phyloP scores from a whole-genome alignment of 352 stramenopile species.

The Saprolegnia diclina region DNA sequence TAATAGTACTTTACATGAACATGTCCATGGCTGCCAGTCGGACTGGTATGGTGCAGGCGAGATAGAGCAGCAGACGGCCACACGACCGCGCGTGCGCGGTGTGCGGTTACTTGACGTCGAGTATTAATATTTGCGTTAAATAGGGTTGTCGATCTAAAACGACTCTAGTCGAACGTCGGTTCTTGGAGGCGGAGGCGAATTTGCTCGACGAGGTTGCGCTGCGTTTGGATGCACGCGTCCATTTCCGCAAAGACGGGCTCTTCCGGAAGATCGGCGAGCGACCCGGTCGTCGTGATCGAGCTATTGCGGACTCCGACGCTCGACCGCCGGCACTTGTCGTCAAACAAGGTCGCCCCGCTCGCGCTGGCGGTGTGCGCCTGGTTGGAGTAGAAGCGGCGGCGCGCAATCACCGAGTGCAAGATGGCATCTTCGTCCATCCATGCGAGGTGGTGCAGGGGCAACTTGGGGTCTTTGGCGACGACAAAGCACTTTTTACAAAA shows the following conservation, averaged over 20 bases:
- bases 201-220: conserved; percentile 7
- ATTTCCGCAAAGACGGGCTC: conserved; percentile 1
- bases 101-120: no score
- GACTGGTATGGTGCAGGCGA: no score
- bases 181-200: conserved; percentile 5
- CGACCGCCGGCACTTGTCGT: conserved; percentile 8
- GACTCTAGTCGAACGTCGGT: background rate
- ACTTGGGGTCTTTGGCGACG: background rate
- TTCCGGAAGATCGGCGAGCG: background rate
- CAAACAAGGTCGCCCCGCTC: background rate
- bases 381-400: conserved; percentile 1
- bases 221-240: conserved; percentile 2
- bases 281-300: conserved; percentile 9
- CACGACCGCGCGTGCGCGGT: no score
- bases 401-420: conserved; percentile 3
- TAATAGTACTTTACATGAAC: no score
- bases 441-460: background rate
- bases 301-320: conserved; percentile 6
- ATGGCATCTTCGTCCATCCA: conserved; percentile 18
- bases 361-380: background rate
- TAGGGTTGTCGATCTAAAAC: background rate
- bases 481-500: conserved; percentile 13
- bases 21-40: no score
- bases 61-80: no score
- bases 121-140: background rate